Percentiles rank a stretch among this genome's conserved stretches.
Conservation (phyloP, 2,329 filamentous ascomycete genomes). For the Aspergillus floridensis region DNA sequence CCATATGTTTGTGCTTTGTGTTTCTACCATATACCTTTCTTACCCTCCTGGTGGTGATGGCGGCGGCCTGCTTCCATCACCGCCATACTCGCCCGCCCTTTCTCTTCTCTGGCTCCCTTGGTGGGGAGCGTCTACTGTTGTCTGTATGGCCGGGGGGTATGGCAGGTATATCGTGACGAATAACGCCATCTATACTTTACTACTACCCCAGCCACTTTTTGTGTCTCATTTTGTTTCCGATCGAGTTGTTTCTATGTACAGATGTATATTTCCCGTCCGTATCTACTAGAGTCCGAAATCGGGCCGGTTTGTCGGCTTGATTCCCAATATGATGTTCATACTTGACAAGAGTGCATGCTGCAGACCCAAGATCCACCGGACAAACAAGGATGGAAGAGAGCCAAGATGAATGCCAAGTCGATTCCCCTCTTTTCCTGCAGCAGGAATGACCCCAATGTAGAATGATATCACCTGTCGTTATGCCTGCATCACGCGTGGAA, state of each 20-base stretch:
- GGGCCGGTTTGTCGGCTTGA: neutral
- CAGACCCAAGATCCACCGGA: too few species aligned
- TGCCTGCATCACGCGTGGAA: neutral
- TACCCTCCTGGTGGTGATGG: slow-evolving; percentile 22
- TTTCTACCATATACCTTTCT: slow-evolving; percentile 15
- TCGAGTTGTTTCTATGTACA: slow-evolving; percentile 19
- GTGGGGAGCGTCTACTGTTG: slow-evolving; percentile 12
- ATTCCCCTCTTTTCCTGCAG: neutral
- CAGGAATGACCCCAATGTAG: neutral
- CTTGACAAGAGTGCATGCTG: neutral
- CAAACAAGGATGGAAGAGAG: too few species aligned
- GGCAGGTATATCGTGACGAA: slow-evolving; percentile 24
- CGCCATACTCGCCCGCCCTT: slow-evolving; percentile 9
- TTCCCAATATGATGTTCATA: neutral
- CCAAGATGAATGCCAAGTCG: neutral
- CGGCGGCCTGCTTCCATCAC: slow-evolving; percentile 13
- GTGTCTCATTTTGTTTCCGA: slow-evolving; percentile 3
- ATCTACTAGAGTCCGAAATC: neutral
- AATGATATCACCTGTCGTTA: neutral
- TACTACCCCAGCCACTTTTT: slow-evolving; percentile 9
- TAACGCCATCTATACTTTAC: slow-evolving; percentile 20
- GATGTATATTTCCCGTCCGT: slow-evolving; percentile 24
- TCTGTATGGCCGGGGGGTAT: slow-evolving; percentile 10
- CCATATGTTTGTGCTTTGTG: slow-evolving; percentile 30
- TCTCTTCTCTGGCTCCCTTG: slow-evolving; percentile 18